Evolutionary conservation across 2,329 filamentous ascomycete species (phyloP), one percentile per base, ranked within the genome.

Genomic region (Botrytis aclada): DNA sequence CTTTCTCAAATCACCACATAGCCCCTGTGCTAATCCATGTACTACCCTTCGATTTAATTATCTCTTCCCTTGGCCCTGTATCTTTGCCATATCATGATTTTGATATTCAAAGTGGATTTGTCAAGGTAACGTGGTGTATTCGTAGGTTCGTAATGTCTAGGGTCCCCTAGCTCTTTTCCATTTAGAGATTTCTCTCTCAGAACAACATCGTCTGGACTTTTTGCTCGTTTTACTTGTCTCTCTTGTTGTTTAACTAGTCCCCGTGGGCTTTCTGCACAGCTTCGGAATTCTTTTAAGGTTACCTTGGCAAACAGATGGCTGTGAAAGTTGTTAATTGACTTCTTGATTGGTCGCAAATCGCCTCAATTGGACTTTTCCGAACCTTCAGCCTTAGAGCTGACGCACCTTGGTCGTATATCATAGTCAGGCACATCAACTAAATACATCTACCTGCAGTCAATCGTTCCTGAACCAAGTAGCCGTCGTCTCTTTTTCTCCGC

Each of bases 161-260:
- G 75, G 71, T 72, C 67, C 73, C 77, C 77, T 78, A 78, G 76
- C 77, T 78, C 72, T 78, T 78, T 78, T 64, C 76, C 76, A 74
- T 67, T 76, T 78, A 70, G 70, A 76, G 75, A 39, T 58, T 20
- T 34, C 51, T 54, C 25, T 32, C 66, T 56, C 41, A 32, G 41
- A 61, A 62, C 71, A 74, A 62, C 56, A 51, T 41, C 32, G 25
- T 72, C 65, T 60, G 32, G 65, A 69, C 54, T n/a, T 60, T 67
- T 72, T 60, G 43, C 63, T 71, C 64, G 34, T 37, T 61, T 61
- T 75, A 60, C 39, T 72, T 71, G 61, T 72, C 69, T 66, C 66
- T 72, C 72, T 72, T 51, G 70, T 70, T 62, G 64, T 73, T 75
- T 72, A 70, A 75, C 71, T 72, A 72, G 63, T 75, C 43, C 47